Percentiles rank a stretch among this genome's conserved stretches.
These are phyloP conservation scores for Boletus coccyginus DNA, from an alignment of 768 basidiomycete species.

Conservation along the genomic window DNA sequence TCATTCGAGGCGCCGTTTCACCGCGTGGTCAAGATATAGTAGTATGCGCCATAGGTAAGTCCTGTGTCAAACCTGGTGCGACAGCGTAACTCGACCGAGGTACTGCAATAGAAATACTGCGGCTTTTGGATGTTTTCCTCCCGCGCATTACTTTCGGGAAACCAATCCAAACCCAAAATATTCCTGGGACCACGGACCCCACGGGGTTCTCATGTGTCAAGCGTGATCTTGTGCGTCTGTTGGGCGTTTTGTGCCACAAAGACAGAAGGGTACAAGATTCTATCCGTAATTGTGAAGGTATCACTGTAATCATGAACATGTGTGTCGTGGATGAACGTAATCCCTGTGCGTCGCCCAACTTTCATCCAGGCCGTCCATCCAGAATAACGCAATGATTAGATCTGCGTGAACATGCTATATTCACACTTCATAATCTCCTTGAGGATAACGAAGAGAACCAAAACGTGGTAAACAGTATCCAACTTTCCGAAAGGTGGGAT, in stretches of 20 bases:
- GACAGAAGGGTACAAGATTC: conserved; percentile 70
- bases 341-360: conserved; percentile 65
- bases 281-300: conserved; percentile 65
- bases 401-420: conserved; percentile 88
- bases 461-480: conserved; percentile 68
- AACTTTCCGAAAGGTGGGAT: conserved; percentile 58
- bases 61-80: not conserved
- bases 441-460: conserved; percentile 79
- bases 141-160: conserved; percentile 83
- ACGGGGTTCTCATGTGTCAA: conserved; percentile 83
- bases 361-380: not conserved
- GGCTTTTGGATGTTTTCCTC: conserved; percentile 74
- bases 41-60: conserved; percentile 58
- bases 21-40: conserved; percentile 44
- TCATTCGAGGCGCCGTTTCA: conserved; percentile 44
- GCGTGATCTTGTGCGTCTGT: conserved; percentile 82
- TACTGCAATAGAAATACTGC: conserved; percentile 66
- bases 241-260: conserved; percentile 74
- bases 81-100: conserved; percentile 4
- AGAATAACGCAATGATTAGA: conserved; percentile 37
- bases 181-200: conserved; percentile 34
- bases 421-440: conserved; percentile 77
- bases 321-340: conserved; percentile 90
- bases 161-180: conserved; percentile 36
- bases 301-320: conserved; percentile 81